Base-by-base conservation (phyloP, 164 flowering plant species). In the Pachysandra terminalis region DNA sequence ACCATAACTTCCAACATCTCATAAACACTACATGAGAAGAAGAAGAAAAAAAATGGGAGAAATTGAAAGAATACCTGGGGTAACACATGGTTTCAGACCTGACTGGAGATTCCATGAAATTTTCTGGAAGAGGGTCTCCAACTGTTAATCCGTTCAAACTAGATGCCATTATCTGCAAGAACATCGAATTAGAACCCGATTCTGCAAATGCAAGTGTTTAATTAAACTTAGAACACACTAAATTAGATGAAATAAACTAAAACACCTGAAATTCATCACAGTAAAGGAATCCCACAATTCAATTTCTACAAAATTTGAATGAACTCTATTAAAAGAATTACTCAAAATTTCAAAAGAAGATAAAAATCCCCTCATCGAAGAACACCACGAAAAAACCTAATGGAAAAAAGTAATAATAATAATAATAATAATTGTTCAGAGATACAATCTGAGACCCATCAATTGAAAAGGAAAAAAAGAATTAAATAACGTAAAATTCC, bases 101-200 rank as follows among this genome's bases (percentile, higher is more conserved):
- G 7, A 84, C 89, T 0, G 96, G 94, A 73, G 93, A 93, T 23
- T 89, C 96, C 88, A 88, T 77, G 19, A 86, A 80, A 76, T 78
- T 87, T 13, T 89, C 96, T 37, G 85, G 65, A 1, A 87, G 80
- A 15, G 91, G 56, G 68, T 93, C 98, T 58, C 87, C 98, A 62
- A 93, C 96, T 19, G 96, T 86, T 57, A 93, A 74, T 67, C 98
- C 95, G 78, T 93, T 93, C 77, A 93, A 82, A 73, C 98, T 93
- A 19, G 90, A 93, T 6, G 98, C 98, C 98, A 93, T 93, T 62
- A 93, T 85, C 98, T 93, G 83, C 68, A 75, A 26, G 7, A 63
- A n/a, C 9, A 27, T 21, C 1, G 14, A 24, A 26, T 5, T 40
- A 48, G 22, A 26, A 19, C 17, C 56, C 19, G 23, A 37, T 48